phyloP scores from a whole-genome alignment of 257 asterid species.

The Voacanga thouarsii region DNA sequence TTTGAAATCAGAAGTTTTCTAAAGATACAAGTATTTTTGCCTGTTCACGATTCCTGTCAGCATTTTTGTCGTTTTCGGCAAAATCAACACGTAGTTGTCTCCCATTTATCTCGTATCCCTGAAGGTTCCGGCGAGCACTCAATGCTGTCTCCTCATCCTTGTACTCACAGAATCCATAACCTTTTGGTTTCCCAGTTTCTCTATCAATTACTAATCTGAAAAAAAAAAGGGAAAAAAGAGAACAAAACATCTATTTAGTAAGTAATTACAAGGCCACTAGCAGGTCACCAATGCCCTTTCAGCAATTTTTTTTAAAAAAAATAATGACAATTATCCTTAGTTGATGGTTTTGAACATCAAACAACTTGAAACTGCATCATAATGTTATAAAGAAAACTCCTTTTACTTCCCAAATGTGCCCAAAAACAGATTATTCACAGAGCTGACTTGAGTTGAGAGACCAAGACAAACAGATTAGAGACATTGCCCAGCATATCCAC shows the following conservation, averaged over 20 bases:
- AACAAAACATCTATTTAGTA: not conserved
- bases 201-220: constrained; percentile 84
- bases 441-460: not conserved
- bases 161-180: constrained; percentile 96
- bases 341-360: not conserved
- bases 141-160: constrained; percentile 94
- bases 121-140: constrained; percentile 96
- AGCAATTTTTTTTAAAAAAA: not conserved
- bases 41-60: constrained; percentile 75
- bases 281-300: not conserved
- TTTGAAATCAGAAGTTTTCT: not conserved
- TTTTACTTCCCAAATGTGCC: not conserved
- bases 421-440: not conserved
- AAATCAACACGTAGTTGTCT: constrained; percentile 95
- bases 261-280: not conserved
- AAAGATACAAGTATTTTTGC: constrained; percentile 34
- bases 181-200: constrained; percentile 97
- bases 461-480: not conserved
- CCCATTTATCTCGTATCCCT: constrained; percentile 86
- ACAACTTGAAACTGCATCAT: not conserved
- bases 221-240: not conserved
- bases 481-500: not conserved
- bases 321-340: not conserved
- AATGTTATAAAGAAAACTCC: not conserved
- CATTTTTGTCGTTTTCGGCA: constrained; percentile 89